Evolutionary conservation across 2,329 filamentous ascomycete species (phyloP).

Genomic region (Rachicladosporium sp.): DNA sequence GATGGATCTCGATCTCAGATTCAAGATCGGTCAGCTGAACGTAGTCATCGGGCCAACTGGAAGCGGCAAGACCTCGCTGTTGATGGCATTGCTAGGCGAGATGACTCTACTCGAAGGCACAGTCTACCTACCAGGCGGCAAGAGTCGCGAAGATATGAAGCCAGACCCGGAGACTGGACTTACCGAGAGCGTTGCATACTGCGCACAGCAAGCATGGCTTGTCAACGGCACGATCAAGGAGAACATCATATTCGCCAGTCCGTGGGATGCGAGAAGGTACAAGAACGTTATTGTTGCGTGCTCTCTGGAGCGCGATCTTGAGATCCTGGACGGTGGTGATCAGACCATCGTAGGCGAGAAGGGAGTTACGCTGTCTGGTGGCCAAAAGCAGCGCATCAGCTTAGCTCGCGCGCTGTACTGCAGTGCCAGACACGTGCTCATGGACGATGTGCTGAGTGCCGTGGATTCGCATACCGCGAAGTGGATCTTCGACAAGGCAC

Average conservation of each 20-base stretch:
- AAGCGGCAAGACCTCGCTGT: conserved; percentile 84
- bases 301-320: conserved; percentile 77
- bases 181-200: conserved; percentile 88
- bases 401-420: conserved; percentile 96
- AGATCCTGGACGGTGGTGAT: conserved; percentile 86
- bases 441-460: conserved; percentile 92
- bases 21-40: conserved; percentile 76
- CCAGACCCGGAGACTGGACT: conserved; percentile 73
- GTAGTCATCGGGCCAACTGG: conserved; percentile 88
- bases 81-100: conserved; percentile 92
- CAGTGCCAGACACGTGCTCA: conserved; percentile 75
- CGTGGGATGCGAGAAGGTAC: conserved; percentile 71
- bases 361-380: conserved; percentile 89
- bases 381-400: conserved; percentile 95
- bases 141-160: conserved; percentile 72
- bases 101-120: conserved; percentile 77
- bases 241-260: conserved; percentile 83
- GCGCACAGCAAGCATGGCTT: conserved; percentile 92
- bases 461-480: conserved; percentile 96
- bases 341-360: conserved; percentile 93
- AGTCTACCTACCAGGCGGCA: conserved; percentile 75
- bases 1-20: conserved; percentile 71
- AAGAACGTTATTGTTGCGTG: conserved; percentile 81
- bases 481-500: conserved; percentile 92
- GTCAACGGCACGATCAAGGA: conserved; percentile 92